A percentile compares a stretch with the other conserved stretches of the same genome.
Evolutionary conservation across 306 rosid genomes (phyloP).

Genomic region (Ziziphus jujuba): DNA sequence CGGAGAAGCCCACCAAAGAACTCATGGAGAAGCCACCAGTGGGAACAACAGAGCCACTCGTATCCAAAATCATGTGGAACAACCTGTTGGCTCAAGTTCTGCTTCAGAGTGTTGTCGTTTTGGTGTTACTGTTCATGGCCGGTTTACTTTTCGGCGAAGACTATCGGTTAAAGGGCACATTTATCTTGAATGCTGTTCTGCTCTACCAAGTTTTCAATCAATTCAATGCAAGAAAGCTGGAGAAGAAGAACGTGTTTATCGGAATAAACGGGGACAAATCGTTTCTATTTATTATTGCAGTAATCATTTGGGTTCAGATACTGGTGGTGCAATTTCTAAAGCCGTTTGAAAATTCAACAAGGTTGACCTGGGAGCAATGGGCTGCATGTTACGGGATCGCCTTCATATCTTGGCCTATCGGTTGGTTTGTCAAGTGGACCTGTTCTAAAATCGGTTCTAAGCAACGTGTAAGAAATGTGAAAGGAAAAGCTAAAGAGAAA

Average conservation of each 20-base stretch:
- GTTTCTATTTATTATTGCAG: slow-evolving; percentile 30
- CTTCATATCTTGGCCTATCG: slow-evolving; percentile 41
- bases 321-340: slow-evolving; percentile 41
- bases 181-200: slow-evolving; percentile 39
- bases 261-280: slow-evolving; percentile 35
- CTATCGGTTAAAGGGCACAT: slow-evolving; percentile 29
- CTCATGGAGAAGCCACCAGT: slow-evolving; percentile 33
- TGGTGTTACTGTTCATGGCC: slow-evolving; percentile 26
- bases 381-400: slow-evolving; percentile 32
- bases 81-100: slow-evolving; percentile 34
- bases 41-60: slow-evolving; percentile 36
- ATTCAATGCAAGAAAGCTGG: slow-evolving; percentile 40
- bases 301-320: slow-evolving; percentile 31
- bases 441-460: slow-evolving; percentile 25
- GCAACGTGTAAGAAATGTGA: slow-evolving; percentile 14
- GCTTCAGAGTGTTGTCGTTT: slow-evolving; percentile 25
- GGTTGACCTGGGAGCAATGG: slow-evolving; percentile 39
- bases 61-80: slow-evolving; percentile 47
- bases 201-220: slow-evolving; percentile 43
- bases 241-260: slow-evolving; percentile 38
- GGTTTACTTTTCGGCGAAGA: slow-evolving; percentile 20
- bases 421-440: slow-evolving; percentile 33
- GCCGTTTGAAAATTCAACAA: slow-evolving; percentile 30
- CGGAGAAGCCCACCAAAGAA: slow-evolving; percentile 32
- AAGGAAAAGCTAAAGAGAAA: too few species aligned